Conservation (phyloP, 495 filamentous ascomycete genomes). For the Neurospora discreta region DNA sequence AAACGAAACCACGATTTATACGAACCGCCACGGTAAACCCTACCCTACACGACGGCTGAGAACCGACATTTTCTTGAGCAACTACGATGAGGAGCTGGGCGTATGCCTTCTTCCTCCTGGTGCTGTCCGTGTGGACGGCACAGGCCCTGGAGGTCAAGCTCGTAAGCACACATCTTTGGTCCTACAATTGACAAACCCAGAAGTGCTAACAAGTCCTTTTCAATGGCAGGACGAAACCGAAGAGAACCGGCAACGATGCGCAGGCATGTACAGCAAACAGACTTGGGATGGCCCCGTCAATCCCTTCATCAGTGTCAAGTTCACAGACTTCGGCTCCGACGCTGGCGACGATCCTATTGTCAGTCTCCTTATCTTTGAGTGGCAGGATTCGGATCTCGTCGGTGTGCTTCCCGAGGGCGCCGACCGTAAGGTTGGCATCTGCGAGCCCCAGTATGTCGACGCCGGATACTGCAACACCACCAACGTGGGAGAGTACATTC, state of each 20-base stretch:
- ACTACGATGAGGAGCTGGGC: conserved; percentile 32
- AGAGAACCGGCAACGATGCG: conserved; percentile 74
- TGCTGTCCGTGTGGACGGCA: conserved; percentile 44
- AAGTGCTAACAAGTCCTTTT: not conserved
- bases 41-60: conserved; percentile 4
- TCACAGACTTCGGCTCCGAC: conserved; percentile 49
- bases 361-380: conserved; percentile 89
- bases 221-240: conserved; percentile 55
- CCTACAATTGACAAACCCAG: not conserved
- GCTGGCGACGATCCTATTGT: conserved; percentile 57
- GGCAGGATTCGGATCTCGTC: conserved; percentile 70
- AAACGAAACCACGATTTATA: conserved; percentile 1
- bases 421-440: conserved; percentile 58
- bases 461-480: conserved; percentile 56
- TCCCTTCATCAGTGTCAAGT: conserved; percentile 79
- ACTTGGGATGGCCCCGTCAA: conserved; percentile 83
- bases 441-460: conserved; percentile 57
- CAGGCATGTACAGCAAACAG: conserved; percentile 91
- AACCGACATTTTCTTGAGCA: not conserved
- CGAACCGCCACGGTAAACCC: conserved; percentile 5
- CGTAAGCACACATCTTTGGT: conserved; percentile 4
- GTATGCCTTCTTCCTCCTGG: conserved; percentile 27
- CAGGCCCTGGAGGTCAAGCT: conserved; percentile 55
- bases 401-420: conserved; percentile 39
- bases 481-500: conserved; percentile 75